phyloP scores from a whole-genome alignment of 1,284 basidiomycete species.

The Kalmanozyma brasiliensis region DNA sequence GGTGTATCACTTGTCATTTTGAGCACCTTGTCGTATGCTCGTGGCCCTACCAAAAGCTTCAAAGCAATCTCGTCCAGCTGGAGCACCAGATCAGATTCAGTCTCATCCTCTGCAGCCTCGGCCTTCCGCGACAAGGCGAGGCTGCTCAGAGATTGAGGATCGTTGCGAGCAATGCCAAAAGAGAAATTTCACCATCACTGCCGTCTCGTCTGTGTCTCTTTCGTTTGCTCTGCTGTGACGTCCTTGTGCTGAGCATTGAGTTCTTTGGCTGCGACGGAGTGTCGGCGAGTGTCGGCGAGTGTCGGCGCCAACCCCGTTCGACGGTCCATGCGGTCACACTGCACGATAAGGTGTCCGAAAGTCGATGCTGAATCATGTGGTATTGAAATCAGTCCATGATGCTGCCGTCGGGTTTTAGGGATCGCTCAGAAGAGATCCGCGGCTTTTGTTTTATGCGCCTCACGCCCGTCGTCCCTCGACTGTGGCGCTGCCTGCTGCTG shows the following conservation, averaged over 20 bases:
- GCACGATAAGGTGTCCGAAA: too few relatives aligned
- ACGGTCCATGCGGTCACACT: too few relatives aligned
- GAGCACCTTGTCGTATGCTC: conserved; percentile 84
- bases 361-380: too few relatives aligned
- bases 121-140: conserved; percentile 34
- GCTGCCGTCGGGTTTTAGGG: background rate
- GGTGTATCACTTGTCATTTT: conserved; percentile 84
- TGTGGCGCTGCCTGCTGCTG: conserved; percentile 12
- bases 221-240: too few relatives aligned
- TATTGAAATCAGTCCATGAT: background rate
- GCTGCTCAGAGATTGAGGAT: conserved; percentile 28
- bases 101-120: conserved; percentile 16
- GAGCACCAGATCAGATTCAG: conserved; percentile 24
- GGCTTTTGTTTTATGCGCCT: conserved; percentile 30
- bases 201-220: background rate
- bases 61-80: conserved; percentile 11
- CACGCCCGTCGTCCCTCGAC: conserved; percentile 14
- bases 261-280: too few relatives aligned
- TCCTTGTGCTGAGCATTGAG: too few relatives aligned
- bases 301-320: too few relatives aligned
- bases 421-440: conserved; percentile 43
- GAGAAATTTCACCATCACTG: too few relatives aligned
- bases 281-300: too few relatives aligned
- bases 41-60: conserved; percentile 17
- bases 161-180: background rate